Conservation (phyloP, 768 basidiomycete genomes). For the Lyophyllum atratum region DNA sequence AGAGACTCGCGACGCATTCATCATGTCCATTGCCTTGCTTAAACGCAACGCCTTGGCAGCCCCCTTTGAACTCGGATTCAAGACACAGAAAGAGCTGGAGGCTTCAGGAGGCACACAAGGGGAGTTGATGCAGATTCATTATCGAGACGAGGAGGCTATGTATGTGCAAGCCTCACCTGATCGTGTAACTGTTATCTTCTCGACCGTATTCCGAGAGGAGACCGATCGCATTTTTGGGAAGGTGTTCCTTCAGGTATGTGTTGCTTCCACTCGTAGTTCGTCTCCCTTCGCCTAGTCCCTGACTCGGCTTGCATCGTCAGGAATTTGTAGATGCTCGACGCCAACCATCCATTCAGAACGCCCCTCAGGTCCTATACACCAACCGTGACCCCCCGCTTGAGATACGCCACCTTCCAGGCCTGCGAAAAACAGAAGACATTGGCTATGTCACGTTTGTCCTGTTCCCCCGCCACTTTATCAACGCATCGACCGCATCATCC, state of each 20-base stretch:
- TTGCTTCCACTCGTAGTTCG: neutral
- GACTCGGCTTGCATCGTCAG: conserved; percentile 37
- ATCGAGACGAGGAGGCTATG: conserved; percentile 96
- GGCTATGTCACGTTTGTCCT: conserved; percentile 98
- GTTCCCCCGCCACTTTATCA: conserved; percentile 93
- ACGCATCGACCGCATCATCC: conserved; percentile 60
- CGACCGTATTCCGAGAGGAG: conserved; percentile 95
- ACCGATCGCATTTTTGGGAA: conserved; percentile 97
- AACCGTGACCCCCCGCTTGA: conserved; percentile 97
- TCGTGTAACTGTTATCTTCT: conserved; percentile 97
- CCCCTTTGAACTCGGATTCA: conserved; percentile 90
- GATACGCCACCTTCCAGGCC: conserved; percentile 82
- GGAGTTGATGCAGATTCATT: conserved; percentile 90
- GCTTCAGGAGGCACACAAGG: conserved; percentile 65
- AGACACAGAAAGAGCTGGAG: conserved; percentile 82
- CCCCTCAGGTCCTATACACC: conserved; percentile 95
- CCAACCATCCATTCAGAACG: conserved; percentile 90
- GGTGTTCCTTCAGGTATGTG: conserved; percentile 90
- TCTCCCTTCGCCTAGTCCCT: neutral
- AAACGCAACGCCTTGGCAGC: conserved; percentile 95
- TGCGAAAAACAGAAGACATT: conserved; percentile 82
- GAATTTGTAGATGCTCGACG: conserved; percentile 99
- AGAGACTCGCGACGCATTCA: conserved; percentile 82
- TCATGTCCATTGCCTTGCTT: conserved; percentile 79
- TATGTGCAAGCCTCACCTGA: conserved; percentile 92